These are phyloP conservation scores for Acanthamoeba culbertsoni DNA, from an alignment of 208 protist genomes.

Conservation along the genomic window DNA sequence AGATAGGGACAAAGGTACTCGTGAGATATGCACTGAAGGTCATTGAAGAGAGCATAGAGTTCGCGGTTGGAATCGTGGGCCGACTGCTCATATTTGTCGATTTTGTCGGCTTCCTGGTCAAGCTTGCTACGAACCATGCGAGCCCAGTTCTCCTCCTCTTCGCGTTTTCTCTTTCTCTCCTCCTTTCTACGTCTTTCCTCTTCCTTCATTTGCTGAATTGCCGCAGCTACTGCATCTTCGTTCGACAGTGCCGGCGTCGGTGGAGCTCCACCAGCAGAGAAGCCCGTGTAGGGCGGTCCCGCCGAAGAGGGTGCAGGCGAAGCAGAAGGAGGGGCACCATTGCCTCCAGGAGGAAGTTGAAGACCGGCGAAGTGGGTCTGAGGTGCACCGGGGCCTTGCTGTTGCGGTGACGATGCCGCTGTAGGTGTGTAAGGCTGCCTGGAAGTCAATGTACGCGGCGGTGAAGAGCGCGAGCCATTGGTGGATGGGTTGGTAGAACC, in stretches of 20 bases:
- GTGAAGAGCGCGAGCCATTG: neutral
- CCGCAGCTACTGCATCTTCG: neutral
- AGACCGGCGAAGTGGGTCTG: neutral
- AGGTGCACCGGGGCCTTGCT: neutral
- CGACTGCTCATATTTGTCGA: conserved; percentile 65
- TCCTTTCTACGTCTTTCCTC: conserved; percentile 60
- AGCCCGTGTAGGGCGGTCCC: neutral
- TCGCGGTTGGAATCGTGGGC: conserved; percentile 65
- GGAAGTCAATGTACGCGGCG: conserved; percentile 11
- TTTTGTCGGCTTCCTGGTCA: conserved; percentile 58
- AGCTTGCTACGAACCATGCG: conserved; percentile 64
- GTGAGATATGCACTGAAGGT: conserved; percentile 78
- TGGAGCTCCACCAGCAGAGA: neutral
- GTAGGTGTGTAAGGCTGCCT: too few relatives aligned
- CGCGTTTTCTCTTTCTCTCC: conserved; percentile 66
- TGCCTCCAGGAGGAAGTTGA: neutral
- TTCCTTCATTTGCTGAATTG: conserved; percentile 64
- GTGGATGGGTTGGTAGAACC: too few relatives aligned
- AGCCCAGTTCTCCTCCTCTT: conserved; percentile 63
- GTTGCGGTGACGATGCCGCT: neutral
- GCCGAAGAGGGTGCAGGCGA: neutral
- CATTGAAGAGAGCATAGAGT: conserved; percentile 78
- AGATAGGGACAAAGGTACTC: conserved; percentile 63
- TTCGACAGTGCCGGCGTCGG: neutral
- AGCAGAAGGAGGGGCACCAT: neutral